phyloP scores from a whole-genome alignment of 805 yeast species.

The Schizosaccharomyces pombe region ASM294v3 CU329670.1:1549001-1549500 shows the following conservation, averaged over 20 bases:
- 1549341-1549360: conserved; percentile 35
- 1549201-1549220: conserved; percentile 71
- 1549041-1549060: conserved; percentile 42
- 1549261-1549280: conserved; percentile 42
- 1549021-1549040: conserved; percentile 18
- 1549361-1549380: conserved; percentile 42
- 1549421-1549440: conserved; percentile 47
- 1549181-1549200: conserved; percentile 51
- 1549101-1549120: conserved; percentile 55
- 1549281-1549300: conserved; percentile 34
- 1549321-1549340: conserved; percentile 52
- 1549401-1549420: conserved; percentile 77
- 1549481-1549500: not conserved
- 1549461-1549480: conserved; percentile 38
- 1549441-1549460: conserved; percentile 52
- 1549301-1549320: conserved; percentile 33
- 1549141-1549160: conserved; percentile 39
- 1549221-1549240: conserved; percentile 68
- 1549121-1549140: conserved; percentile 39
- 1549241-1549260: conserved; percentile 42
- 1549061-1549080: conserved; percentile 28
- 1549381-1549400: conserved; percentile 83
- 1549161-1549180: conserved; percentile 44
- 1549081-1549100: conserved; percentile 49
- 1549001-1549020: conserved; percentile 22